Evolutionary conservation across 257 asterid genomes (phyloP).

Genomic region (Osmanthus fragrans): DNA sequence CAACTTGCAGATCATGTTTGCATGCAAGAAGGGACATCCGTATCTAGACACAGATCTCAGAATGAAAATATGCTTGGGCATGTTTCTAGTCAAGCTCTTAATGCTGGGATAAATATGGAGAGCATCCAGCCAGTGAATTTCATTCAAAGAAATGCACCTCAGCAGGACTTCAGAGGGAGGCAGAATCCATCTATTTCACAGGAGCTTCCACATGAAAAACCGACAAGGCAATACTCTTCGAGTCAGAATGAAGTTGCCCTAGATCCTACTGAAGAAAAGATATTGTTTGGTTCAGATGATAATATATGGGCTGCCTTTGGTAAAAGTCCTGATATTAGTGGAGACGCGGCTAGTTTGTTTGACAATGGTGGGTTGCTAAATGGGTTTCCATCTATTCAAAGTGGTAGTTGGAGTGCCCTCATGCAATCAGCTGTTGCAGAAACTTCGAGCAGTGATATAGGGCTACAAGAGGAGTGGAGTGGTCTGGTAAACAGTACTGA

Average conservation of each 20-base stretch:
- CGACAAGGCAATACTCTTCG: slow-evolving; percentile 37
- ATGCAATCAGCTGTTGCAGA: slow-evolving; percentile 99
- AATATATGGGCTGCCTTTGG: slow-evolving; percentile 82
- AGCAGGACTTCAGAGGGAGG: slow-evolving; percentile 39
- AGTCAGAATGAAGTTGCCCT: slow-evolving; percentile 59
- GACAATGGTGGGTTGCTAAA: slow-evolving; percentile 47
- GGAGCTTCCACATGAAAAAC: slow-evolving; percentile 44
- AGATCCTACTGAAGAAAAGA: slow-evolving; percentile 89
- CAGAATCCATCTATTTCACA: slow-evolving; percentile 41
- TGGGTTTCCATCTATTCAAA: slow-evolving; percentile 58
- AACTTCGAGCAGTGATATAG: slow-evolving; percentile 61
- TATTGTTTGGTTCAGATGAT: slow-evolving; percentile 87
- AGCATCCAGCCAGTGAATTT: slow-evolving; percentile 51
- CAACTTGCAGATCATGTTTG: slow-evolving; percentile 53
- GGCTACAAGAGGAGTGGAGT: slow-evolving; percentile 70
- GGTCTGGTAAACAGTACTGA: slow-evolving; percentile 52
- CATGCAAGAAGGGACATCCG: slow-evolving; percentile 41
- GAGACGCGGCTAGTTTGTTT: slow-evolving; percentile 53
- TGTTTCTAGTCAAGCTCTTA: slow-evolving; percentile 46
- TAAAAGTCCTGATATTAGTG: slow-evolving; percentile 47
- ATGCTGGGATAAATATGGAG: slow-evolving; percentile 36
- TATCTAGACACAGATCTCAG: slow-evolving; percentile 51
- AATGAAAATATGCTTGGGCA: slow-evolving; percentile 47
- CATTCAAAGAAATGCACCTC: slow-evolving; percentile 43
- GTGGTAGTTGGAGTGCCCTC: slow-evolving; percentile 98